Conservation (phyloP, 805 yeast species). For the Lipomyces starkeyi region DNA sequence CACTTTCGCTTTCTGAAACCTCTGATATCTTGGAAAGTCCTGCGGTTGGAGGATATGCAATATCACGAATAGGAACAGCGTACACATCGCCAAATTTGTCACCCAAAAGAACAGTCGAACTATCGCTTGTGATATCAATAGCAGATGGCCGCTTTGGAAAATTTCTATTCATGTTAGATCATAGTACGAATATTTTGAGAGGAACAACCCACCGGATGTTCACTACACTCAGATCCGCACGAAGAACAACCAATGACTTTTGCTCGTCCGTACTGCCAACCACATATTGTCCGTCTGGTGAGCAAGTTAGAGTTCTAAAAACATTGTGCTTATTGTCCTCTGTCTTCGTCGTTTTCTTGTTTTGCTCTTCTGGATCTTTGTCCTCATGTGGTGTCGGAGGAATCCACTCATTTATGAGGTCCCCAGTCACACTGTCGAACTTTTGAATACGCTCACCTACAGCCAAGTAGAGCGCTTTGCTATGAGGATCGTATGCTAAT, state of each 20-base stretch:
- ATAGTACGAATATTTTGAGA: background rate
- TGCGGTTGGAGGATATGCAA: constrained; percentile 40
- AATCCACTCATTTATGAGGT: constrained; percentile 10
- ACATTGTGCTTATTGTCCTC: constrained; percentile 57
- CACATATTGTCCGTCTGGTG: constrained; percentile 59
- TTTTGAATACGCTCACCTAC: constrained; percentile 23
- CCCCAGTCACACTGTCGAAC: constrained; percentile 26
- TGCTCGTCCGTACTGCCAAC: constrained; percentile 81
- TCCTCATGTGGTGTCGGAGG: background rate
- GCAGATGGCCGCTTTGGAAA: constrained; percentile 95
- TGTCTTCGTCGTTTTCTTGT: constrained; percentile 31
- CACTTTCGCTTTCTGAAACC: constrained; percentile 43
- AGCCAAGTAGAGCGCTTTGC: constrained; percentile 19
- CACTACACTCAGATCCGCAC: constrained; percentile 30
- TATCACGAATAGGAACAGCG: constrained; percentile 54
- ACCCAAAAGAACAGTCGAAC: constrained; percentile 65
- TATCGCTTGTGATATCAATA: constrained; percentile 62
- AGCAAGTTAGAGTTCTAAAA: constrained; percentile 65
- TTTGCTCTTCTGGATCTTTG: constrained; percentile 12
- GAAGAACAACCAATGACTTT: constrained; percentile 74
- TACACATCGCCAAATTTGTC: constrained; percentile 98
- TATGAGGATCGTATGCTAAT: constrained; percentile 17
- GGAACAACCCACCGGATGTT: constrained; percentile 9
- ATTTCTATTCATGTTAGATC: constrained; percentile 65
- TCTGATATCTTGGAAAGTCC: constrained; percentile 6